Percentiles rank a stretch among this genome's conserved stretches.
phyloP scores from a whole-genome alignment of 768 basidiomycete species.

The Suillus tomentosus region DNA sequence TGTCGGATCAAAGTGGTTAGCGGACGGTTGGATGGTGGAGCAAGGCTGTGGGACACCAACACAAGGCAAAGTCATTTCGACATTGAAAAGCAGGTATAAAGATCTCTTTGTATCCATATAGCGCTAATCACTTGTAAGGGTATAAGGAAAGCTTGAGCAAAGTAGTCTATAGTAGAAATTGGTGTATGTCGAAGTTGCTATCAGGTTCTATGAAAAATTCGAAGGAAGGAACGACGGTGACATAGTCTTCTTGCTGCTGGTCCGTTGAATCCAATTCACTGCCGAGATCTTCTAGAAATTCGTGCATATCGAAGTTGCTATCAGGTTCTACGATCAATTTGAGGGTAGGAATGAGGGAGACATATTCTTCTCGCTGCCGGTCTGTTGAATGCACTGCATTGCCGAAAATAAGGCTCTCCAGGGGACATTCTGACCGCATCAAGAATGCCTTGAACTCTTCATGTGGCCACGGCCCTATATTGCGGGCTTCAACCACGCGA shows the following conservation, averaged over 20 bases:
- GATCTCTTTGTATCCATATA: not conserved
- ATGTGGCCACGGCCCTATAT: slow-evolving; percentile 18
- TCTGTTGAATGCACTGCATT: not conserved
- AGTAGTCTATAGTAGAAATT: too few species aligned
- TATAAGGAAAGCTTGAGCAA: not conserved
- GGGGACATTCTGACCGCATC: slow-evolving; percentile 21
- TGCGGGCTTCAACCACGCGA: slow-evolving; percentile 10
- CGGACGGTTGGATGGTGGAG: too few species aligned
- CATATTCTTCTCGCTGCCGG: not conserved
- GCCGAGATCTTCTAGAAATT: not conserved
- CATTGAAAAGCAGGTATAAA: too few species aligned
- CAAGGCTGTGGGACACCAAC: too few species aligned
- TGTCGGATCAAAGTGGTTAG: too few species aligned
- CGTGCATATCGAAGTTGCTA: too few species aligned
- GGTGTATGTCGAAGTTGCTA: too few species aligned
- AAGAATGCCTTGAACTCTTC: slow-evolving; percentile 20
- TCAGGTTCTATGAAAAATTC: too few species aligned
- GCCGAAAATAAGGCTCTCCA: slow-evolving; percentile 7
- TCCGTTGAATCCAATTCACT: not conserved
- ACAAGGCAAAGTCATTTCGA: too few species aligned
- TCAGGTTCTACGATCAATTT: too few species aligned
- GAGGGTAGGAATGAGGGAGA: not conserved
- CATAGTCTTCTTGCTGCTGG: not conserved
- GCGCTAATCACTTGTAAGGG: not conserved
- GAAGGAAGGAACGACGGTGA: not conserved